A percentile compares a stretch with the other conserved stretches of the same genome.
Conservation (phyloP, 768 basidiomycete genomes). For the Lentinus tigrinus region DNA sequence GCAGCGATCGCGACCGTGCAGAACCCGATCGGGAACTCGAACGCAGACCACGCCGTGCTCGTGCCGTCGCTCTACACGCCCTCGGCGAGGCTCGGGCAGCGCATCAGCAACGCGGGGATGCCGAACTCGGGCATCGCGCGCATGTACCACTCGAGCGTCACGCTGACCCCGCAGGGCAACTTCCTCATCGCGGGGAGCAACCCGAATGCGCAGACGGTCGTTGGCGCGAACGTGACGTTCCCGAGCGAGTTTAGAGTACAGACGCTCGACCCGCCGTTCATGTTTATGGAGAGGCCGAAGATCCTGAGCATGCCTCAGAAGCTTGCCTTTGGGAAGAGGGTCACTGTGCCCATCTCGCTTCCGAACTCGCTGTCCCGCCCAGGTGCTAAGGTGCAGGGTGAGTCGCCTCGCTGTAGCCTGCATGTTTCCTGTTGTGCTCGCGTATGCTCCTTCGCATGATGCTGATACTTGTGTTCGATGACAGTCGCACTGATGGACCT, state of each 20-base stretch:
- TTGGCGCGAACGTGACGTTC: conserved; percentile 46
- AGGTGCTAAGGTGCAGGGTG: conserved; percentile 46
- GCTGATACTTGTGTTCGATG: neutral
- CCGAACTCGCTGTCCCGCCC: conserved; percentile 34
- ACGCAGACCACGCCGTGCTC: conserved; percentile 71
- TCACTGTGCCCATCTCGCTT: conserved; percentile 44
- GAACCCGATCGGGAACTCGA: conserved; percentile 69
- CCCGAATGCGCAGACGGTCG: conserved; percentile 77
- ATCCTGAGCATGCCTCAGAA: conserved; percentile 35
- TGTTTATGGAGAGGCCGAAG: conserved; percentile 58
- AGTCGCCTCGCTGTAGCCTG: conserved; percentile 8
- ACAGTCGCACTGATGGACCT: conserved; percentile 78
- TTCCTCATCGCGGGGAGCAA: conserved; percentile 84
- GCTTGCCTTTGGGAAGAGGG: conserved; percentile 46
- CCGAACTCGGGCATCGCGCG: conserved; percentile 69
- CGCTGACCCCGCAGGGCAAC: conserved; percentile 66
- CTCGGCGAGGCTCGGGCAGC: conserved; percentile 46
- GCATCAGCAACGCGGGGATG: conserved; percentile 60
- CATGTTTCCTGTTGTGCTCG: neutral
- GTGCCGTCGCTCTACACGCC: conserved; percentile 71
- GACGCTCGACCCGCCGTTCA: conserved; percentile 82
- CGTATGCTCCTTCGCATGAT: neutral
- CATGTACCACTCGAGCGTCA: conserved; percentile 81
- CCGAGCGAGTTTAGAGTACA: conserved; percentile 89
- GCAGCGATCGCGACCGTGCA: conserved; percentile 78